Evolutionary conservation across 2,329 filamentous ascomycete species (phyloP), one percentile per base, ranked within the genome.

Genomic region (Aspergillus calidoustus): DNA sequence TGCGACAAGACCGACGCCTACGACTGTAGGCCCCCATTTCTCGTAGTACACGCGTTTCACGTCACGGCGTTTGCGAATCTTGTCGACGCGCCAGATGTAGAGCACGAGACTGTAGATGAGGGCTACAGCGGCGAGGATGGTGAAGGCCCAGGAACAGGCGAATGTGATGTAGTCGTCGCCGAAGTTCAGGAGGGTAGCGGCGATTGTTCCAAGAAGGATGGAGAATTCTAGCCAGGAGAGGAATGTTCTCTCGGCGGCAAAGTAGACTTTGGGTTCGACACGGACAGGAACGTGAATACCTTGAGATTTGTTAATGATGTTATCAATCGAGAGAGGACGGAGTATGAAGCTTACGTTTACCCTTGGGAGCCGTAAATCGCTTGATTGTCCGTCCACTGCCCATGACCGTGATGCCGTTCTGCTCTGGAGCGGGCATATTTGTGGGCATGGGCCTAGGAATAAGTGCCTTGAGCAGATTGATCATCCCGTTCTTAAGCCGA

Each of bases 191-290:
- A 96, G 82, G 0, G 91, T 91, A 7, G 91, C 89, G 13, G 93
- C 92, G 69, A 96, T 94, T 30, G 91, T 90, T 69, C 92, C 92
- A 57, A 99, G 89, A 74, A 97, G 93, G 72, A 98, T 96, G 54
- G 91, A 94, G 79, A 96, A 98, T 78, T 99, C 94, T 71, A 99
- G 90, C 93, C 95, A 99, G 65, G 92, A 91, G 60, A 99, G 85
- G 80, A 97, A 99, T 0, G 95, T 99, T 66, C 95, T 87, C 79
- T 99, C 95, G 0, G 93, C 93, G 23, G 95, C 95, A 74, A 99
- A 97, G 77, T 93, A 97, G 54, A 99, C 95, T 80, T 99, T 99
- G 38, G 95, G 95, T 78, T 99, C 95, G 38, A 99, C 93, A 53
- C 95, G 89, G 59, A 98, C 90, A 15, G 94, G 94, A 25, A 99